Percentiles rank a stretch among this genome's conserved stretches.
phyloP scores from a whole-genome alignment of 176 grass and related monocot genomes.

The Musa troglodytarum region DNA sequence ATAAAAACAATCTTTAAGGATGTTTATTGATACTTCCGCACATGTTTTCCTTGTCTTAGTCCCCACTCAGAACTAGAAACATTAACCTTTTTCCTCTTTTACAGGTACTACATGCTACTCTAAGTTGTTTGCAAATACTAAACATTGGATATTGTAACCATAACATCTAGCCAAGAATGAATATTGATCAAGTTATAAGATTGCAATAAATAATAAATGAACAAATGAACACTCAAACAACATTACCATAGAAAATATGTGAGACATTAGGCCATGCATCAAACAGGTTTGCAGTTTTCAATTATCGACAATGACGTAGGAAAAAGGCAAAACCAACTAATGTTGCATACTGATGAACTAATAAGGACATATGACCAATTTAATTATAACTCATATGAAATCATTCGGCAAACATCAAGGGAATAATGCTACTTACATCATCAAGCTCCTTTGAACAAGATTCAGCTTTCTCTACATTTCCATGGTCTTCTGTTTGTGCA shows the following conservation, averaged over 20 bases:
- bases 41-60: too few species aligned
- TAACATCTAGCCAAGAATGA: too few species aligned
- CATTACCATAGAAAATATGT: not conserved
- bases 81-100: too few species aligned
- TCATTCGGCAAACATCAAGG: not conserved
- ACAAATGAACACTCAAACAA: not conserved
- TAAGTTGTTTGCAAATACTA: too few species aligned
- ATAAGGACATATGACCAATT: not conserved
- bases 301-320: not conserved
- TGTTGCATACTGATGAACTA: not conserved
- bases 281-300: not conserved
- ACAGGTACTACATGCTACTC: too few species aligned
- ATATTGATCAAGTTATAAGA: too few species aligned
- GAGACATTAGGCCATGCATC: not conserved
- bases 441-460: constrained; percentile 73
- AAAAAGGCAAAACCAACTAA: not conserved
- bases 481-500: constrained; percentile 59
- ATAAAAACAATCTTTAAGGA: too few species aligned
- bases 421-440: constrained; percentile 51
- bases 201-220: not conserved
- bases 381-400: too few species aligned
- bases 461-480: constrained; percentile 83
- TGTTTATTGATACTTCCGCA: too few species aligned
- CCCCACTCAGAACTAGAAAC: too few species aligned
- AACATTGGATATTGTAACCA: too few species aligned